Percentiles rank a stretch among this genome's conserved stretches.
phyloP scores from a whole-genome alignment of 257 asterid species.

The Echium plantagineum region DNA sequence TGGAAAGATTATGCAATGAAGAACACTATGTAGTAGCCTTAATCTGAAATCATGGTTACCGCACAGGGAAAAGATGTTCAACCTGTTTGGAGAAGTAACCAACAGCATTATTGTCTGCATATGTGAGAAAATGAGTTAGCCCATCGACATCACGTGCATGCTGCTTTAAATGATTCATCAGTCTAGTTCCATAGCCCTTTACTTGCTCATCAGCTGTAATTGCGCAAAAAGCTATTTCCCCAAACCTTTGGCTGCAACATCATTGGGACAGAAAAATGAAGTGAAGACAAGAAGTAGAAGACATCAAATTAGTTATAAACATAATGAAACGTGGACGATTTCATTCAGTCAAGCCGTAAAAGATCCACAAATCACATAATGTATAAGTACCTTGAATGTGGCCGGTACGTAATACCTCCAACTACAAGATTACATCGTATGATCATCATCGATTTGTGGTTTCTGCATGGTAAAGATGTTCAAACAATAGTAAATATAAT shows the following conservation, averaged over 20 bases:
- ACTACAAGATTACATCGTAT: slow-evolving; percentile 68
- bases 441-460: slow-evolving; percentile 93
- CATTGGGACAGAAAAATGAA: slow-evolving; percentile 2
- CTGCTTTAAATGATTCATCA: too few species aligned
- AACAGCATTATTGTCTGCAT: slow-evolving; percentile 98
- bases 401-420: slow-evolving; percentile 98
- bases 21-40: background rate
- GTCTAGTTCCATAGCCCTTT: slow-evolving; percentile 97
- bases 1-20: too few species aligned
- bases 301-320: too few species aligned
- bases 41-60: slow-evolving; percentile 4
- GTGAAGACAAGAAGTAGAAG: too few species aligned
- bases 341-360: background rate
- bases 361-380: slow-evolving; percentile 3
- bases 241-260: slow-evolving; percentile 77
- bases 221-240: slow-evolving; percentile 99
- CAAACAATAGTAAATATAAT: slow-evolving; percentile 11
- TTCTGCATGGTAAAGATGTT: slow-evolving; percentile 45
- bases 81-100: slow-evolving; percentile 99
- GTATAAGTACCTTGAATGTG: slow-evolving; percentile 56
- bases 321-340: background rate
- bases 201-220: slow-evolving; percentile 97
- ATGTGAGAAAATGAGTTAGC: slow-evolving; percentile 87
- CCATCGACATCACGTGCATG: slow-evolving; percentile 97
- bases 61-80: slow-evolving; percentile 8